Evolutionary conservation across 2,329 filamentous ascomycete genomes (phyloP).

Genomic region (Capronia coronata): DNA sequence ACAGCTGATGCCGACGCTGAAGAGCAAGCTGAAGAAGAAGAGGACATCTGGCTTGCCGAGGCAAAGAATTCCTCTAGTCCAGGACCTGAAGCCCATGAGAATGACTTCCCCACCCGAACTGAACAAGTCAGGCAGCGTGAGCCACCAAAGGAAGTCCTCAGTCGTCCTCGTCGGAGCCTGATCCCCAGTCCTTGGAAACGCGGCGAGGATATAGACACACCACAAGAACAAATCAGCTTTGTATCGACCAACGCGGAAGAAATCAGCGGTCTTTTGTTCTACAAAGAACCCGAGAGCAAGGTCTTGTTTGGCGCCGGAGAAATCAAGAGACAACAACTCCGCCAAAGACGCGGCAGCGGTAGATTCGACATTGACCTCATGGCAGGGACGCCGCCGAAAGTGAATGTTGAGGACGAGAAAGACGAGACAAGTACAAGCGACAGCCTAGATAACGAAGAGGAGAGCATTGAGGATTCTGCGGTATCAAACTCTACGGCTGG

Average conservation of each 20-base stretch:
- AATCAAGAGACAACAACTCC: constrained; percentile 12
- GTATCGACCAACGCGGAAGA: constrained; percentile 18
- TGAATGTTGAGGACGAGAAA: neutral
- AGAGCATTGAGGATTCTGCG: no score
- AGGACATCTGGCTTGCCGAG: constrained; percentile 43
- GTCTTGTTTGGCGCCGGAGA: constrained; percentile 21
- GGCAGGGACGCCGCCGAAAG: constrained; percentile 18
- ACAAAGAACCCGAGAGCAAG: constrained; percentile 15
- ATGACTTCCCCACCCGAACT: neutral
- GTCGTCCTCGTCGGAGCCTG: constrained; percentile 25
- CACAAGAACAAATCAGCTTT: constrained; percentile 21
- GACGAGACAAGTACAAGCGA: neutral
- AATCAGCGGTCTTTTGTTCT: constrained; percentile 21
- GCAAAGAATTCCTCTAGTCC: constrained; percentile 37
- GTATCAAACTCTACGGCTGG: neutral
- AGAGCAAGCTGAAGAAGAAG: constrained; percentile 32
- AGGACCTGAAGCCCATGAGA: constrained; percentile 20
- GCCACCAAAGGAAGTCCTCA: constrained; percentile 24
- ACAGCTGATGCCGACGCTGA: constrained; percentile 17
- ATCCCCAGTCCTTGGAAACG: constrained; percentile 34
- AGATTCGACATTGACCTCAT: constrained; percentile 26
- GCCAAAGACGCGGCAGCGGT: constrained; percentile 17
- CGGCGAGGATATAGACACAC: constrained; percentile 27
- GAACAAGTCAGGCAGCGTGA: constrained; percentile 8
- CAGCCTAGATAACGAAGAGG: no score